Evolutionary conservation across 129 eudicot species (phyloP).

Genomic region (Calendula officinalis): DNA sequence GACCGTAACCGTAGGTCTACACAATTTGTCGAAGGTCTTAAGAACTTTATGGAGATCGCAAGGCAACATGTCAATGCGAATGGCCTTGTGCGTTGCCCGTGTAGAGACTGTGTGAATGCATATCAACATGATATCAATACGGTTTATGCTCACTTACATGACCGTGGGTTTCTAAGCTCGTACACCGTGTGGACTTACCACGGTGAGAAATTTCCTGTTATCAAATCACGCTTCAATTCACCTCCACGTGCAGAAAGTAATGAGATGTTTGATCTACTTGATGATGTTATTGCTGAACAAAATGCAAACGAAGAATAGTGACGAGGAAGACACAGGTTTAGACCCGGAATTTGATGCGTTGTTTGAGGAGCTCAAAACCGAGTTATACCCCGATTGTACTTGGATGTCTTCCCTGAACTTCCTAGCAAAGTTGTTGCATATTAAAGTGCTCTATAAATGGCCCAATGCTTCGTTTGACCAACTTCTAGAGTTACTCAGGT

Average conservation of each 20-base stretch:
- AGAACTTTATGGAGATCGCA: not conserved
- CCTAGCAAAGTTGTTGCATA: conserved; percentile 2
- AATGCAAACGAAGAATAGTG: not conserved
- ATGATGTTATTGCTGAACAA: not conserved
- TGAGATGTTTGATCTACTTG: not conserved
- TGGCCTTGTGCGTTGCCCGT: no score
- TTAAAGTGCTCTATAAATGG: not conserved
- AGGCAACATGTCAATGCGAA: not conserved
- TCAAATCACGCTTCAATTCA: not conserved
- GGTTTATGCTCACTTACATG: not conserved
- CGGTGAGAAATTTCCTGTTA: not conserved
- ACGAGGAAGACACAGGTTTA: not conserved
- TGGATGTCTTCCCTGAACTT: not conserved
- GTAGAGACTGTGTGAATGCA: not conserved
- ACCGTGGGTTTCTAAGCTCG: not conserved
- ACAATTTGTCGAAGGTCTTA: not conserved
- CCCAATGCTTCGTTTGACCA: not conserved
- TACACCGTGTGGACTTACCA: not conserved
- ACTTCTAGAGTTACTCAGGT: not conserved
- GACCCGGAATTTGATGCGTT: not conserved
- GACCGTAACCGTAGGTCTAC: not conserved
- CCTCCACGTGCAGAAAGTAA: not conserved
- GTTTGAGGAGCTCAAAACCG: not conserved
- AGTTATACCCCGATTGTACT: conserved; percentile 4
- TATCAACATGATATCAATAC: not conserved